These are phyloP conservation scores for Fusarium sublunatum DNA, from an alignment of 2,329 filamentous ascomycete genomes.

Conservation along the genomic window DNA sequence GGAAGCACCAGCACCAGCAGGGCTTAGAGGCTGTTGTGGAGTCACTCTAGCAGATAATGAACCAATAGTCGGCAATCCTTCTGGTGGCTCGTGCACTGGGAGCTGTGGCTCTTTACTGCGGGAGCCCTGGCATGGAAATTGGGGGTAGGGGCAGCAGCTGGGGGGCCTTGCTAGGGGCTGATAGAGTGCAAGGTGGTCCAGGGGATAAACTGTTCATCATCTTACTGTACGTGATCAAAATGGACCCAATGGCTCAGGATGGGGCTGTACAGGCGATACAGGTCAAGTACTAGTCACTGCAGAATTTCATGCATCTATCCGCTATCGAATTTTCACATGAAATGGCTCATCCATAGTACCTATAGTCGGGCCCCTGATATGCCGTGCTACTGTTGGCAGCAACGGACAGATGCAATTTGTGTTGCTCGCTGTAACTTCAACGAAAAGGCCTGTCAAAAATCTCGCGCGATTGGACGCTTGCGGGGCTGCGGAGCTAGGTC, in stretches of 20 bases:
- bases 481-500: conserved; percentile 34
- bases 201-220: conserved; percentile 15
- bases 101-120: conserved; percentile 39
- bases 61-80: conserved; percentile 19
- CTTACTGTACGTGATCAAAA: conserved; percentile 1
- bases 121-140: conserved; percentile 47
- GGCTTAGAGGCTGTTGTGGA: conserved; percentile 34
- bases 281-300: neutral
- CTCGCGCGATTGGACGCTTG: conserved; percentile 25
- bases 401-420: conserved; percentile 12
- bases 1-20: conserved; percentile 26
- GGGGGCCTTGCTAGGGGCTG: conserved; percentile 39
- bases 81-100: conserved; percentile 41
- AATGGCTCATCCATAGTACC: no score
- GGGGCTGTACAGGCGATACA: conserved; percentile 6
- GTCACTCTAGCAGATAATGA: conserved; percentile 10
- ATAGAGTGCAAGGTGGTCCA: conserved; percentile 9
- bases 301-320: no score
- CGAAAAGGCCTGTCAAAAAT: conserved; percentile 33
- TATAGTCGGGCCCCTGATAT: conserved; percentile 8
- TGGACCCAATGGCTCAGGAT: conserved; percentile 10
- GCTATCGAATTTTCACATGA: no score
- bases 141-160: conserved; percentile 37
- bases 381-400: conserved; percentile 11
- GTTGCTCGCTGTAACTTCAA: conserved; percentile 17